phyloP scores from a whole-genome alignment of 352 stramenopile genomes.

The Globisporangium uncinulatum region DNA sequence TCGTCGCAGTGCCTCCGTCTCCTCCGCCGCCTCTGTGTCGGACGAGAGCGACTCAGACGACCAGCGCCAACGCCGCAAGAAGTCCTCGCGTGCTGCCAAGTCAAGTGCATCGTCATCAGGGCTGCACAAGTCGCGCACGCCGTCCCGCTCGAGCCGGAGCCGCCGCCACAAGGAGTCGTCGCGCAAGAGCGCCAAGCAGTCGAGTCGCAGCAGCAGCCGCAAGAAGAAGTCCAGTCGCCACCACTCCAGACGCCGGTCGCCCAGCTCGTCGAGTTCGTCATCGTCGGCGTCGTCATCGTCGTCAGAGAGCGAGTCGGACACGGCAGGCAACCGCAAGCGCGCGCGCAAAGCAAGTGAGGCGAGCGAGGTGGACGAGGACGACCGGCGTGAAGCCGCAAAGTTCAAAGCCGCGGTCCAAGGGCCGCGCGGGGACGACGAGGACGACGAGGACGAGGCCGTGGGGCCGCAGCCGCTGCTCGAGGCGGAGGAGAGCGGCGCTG shows the following conservation, averaged over 20 bases:
- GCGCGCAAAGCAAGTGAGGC: constrained; percentile 13
- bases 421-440: constrained; percentile 37
- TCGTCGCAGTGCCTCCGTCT: constrained; percentile 27
- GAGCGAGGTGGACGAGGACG: constrained; percentile 41
- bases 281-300: constrained; percentile 1
- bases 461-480: constrained; percentile 72
- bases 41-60: constrained; percentile 10
- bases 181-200: constrained; percentile 18
- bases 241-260: constrained; percentile 7
- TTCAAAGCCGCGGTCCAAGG: constrained; percentile 89
- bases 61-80: constrained; percentile 16
- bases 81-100: constrained; percentile 5
- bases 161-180: constrained; percentile 21
- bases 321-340: constrained; percentile 19
- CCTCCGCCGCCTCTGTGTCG: no score
- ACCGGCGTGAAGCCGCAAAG: constrained; percentile 71
- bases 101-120: constrained; percentile 22
- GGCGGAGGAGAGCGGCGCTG: constrained; percentile 37
- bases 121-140: constrained; percentile 16
- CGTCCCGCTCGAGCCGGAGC: constrained; percentile 12
- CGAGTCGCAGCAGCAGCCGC: constrained; percentile 17
- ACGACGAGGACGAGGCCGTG: constrained; percentile 85
- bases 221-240: constrained; percentile 12
- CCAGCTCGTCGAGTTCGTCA: constrained; percentile 8
- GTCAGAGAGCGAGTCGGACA: constrained; percentile 9